These are phyloP conservation scores for Penicillium capsulatum DNA, from an alignment of 2,329 filamentous ascomycete species.

Conservation along the genomic window DNA sequence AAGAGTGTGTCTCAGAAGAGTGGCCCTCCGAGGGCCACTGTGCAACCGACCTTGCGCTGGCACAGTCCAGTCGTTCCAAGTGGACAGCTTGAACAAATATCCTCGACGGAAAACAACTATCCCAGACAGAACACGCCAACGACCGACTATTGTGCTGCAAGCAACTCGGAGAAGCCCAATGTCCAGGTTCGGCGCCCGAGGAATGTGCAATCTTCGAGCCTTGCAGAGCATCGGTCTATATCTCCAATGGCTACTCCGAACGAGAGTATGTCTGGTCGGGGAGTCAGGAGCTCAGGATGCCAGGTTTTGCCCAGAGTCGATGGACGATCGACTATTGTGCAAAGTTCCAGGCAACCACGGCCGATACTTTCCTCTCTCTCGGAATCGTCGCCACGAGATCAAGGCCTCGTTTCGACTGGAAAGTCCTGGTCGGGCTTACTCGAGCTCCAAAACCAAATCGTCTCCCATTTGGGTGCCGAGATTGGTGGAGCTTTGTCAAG, in stretches of 20 bases:
- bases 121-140: neutral
- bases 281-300: neutral
- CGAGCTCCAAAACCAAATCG: too few relatives aligned
- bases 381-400: too few relatives aligned
- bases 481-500: constrained; percentile 4
- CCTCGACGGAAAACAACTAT: neutral
- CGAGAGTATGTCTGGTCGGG: neutral
- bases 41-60: constrained; percentile 9
- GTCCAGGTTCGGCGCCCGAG: constrained; percentile 5
- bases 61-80: neutral
- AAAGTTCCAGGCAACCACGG: too few relatives aligned
- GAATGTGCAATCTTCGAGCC: neutral
- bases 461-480: too few relatives aligned
- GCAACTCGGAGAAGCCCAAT: neutral
- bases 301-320: neutral
- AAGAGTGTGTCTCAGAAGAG: neutral
- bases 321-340: too few relatives aligned
- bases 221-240: neutral
- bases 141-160: neutral
- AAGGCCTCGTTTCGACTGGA: too few relatives aligned
- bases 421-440: too few relatives aligned
- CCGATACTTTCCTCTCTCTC: too few relatives aligned
- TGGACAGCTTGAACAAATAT: neutral
- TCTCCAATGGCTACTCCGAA: neutral
- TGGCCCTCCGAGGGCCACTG: neutral